Conservation (phyloP, 2,329 filamentous ascomycete species). For the Bipolaris bicolor region DNA sequence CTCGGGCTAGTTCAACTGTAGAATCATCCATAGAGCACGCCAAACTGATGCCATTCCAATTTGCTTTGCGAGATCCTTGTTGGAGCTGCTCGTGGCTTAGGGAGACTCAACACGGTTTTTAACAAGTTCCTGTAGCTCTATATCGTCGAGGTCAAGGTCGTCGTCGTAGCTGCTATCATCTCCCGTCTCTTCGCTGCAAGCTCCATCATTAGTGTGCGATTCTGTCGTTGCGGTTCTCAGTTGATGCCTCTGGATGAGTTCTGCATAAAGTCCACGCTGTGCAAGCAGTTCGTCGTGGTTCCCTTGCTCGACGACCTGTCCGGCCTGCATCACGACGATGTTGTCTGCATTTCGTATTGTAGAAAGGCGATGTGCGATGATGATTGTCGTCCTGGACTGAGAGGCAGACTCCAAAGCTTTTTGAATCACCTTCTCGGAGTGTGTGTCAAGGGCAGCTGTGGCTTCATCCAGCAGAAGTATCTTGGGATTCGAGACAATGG, state of each 20-base stretch:
- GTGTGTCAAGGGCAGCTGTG: slow-evolving; percentile 89
- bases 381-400: slow-evolving; percentile 71
- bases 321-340: slow-evolving; percentile 77
- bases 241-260: slow-evolving; percentile 58
- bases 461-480: slow-evolving; percentile 93
- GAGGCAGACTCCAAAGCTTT: slow-evolving; percentile 65
- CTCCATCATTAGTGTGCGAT: too few relatives aligned
- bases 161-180: too few relatives aligned
- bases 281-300: slow-evolving; percentile 74
- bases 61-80: too few relatives aligned
- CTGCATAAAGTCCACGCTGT: slow-evolving; percentile 67
- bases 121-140: too few relatives aligned
- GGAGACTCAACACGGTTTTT: too few relatives aligned
- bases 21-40: too few relatives aligned
- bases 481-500: slow-evolving; percentile 91
- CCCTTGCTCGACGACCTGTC: slow-evolving; percentile 73
- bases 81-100: too few relatives aligned
- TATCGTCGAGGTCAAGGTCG: too few relatives aligned
- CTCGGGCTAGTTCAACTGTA: too few relatives aligned
- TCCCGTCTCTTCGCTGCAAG: too few relatives aligned
- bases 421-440: slow-evolving; percentile 63
- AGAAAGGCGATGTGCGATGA: slow-evolving; percentile 77
- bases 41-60: too few relatives aligned
- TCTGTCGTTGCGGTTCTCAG: too few relatives aligned
- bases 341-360: slow-evolving; percentile 79